Evolutionary conservation across 169 alveolate species (phyloP), one percentile per base, ranked within the genome.

Genomic region (Plasmodium gaboni): DNA sequence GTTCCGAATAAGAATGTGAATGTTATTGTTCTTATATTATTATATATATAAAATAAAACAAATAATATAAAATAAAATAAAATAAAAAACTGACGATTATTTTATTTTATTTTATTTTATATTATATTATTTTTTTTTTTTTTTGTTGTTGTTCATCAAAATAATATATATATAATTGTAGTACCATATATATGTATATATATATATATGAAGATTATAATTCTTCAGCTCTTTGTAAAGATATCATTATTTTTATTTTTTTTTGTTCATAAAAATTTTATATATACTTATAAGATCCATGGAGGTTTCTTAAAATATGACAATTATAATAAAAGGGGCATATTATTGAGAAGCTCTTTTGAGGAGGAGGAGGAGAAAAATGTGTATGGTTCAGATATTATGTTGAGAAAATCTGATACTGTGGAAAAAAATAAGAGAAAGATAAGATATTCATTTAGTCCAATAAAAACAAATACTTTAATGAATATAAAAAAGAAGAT

Each of bases 391-490:
- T 26, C 15, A 42, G 76, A 76, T 15, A 50, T 50, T 12, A 19
- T 9, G 6, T 5, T 38, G 9, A 38, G 2, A 15, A 76, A 63
- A 13, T 24, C 3, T 24, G 76, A 76, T 9, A 50, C 28, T 12
- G 42, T 9, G 2, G 68, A 22, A 48, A 61, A 68, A 28, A 67
- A 12, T 28, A 51, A 83, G 13, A 71, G 19, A 4, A 68, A 83
- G 69, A 42, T 46, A 19, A 69, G 87, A 24, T 86, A 86, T 60
- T 86, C 87, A 5, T 86, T 86, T 71, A 60, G 50, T 17, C 92
- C 92, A 0, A 51, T 67, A 2, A 86, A 86, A 55, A 86, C 63
- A 13, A 86, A 70, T 42, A 72, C 60, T 10, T 22, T 86, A 28
- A 61, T 70, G 26, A 74, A 86, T 71, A 71, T 86, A 13, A 59